Base-by-base conservation (phyloP, 2,329 filamentous ascomycete species). In the Falciphora oryzae region DNA sequence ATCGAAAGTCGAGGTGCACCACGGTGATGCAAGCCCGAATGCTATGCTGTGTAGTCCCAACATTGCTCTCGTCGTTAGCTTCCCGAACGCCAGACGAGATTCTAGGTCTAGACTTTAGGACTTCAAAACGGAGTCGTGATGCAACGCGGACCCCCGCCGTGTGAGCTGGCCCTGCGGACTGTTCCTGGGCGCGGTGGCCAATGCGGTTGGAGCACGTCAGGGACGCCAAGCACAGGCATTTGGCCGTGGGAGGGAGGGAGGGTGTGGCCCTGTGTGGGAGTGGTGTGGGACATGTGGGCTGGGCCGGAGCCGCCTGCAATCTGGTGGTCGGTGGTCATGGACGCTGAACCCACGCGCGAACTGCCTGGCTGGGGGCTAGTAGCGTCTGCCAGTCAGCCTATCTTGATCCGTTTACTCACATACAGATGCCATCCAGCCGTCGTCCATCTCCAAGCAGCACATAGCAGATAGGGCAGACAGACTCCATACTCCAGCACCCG, bases 291-390 rank as follows among this genome's bases (percentile, higher is more conserved):
- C 18, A 63, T 61, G 66, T 64, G 65, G 65, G 65, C 60, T 62
- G 65, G 25, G 57, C 18, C 62, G 64, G 67, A 67, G 65, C 65
- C 68, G 65, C 67, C 69, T 67, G 67, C 66, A 58, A 61, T 35
- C 63, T 53, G 44, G 22, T 25, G 44, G 44, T 53, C 38, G 32
- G 32, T 35, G 32, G 32, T 35, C 32, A 4, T 18, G 22, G 44
- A 53, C 44, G 22, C 44, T 53, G 44, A 25, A 53, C 18, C 44
- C 22, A n/a, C 38, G 38, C 38, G 16, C 16, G 38, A 18, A 44
- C 38, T 44, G 16, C 38, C 38, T 5, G 6, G 13, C 32, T 32
- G 38, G 2, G 2, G 16, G 38, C 14, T 44, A 14, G 44, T 14
- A 22, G 44, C 16, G 32, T 11, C 32, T 5, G 32, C 5, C 11